Base-by-base conservation (phyloP, 805 yeast genomes). In the Starmerella stigmatis region DNA sequence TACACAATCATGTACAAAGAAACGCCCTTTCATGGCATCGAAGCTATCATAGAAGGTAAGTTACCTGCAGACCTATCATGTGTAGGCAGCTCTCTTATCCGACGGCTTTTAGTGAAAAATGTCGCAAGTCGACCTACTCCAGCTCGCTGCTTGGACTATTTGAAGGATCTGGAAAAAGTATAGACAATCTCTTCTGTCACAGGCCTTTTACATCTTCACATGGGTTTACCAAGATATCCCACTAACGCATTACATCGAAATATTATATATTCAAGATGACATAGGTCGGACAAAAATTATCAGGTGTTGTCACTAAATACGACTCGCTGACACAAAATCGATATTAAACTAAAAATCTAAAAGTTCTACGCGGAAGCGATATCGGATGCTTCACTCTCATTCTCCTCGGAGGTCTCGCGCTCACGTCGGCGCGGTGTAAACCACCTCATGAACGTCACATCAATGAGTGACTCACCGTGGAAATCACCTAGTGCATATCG, bases 1-100 rank as follows among this genome's bases (percentile, higher is more conserved):
- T 92, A 88, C 64, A 92, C 96, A 0, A 74, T 92, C 58, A 71
- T 89, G 6, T 92, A 81, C 69, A 85, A 88, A 60, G 97, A 92
- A 60, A 88, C 89, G 57, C 98, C 98, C 8, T 92, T 89, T 58
- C 85, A 86, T 62, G 86, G 85, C 60, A 94, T 88, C 40, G 96
- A 89, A 62, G 97, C 88, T 61, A 92, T 92, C 44, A 76, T 88
- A 76, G 95, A 86, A 53, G 95, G 94, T 1, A 88, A 81, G 39
- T 64, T 88, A 3, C 50, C 45, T 5, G 29, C 12, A 8, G 25
- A 38, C 2, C 13, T 28, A 12, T 13, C 33, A 8, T 37, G 48
- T 17, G 16, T 46, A 13, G 55, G 51, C 10, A 36, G 39, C 15
- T 13, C 37, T 1, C 11, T 49, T 9, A 43, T 49, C 11, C 12